phyloP scores from a whole-genome alignment of 1,284 basidiomycete species.

The Apiotrichum montevideense region DNA sequence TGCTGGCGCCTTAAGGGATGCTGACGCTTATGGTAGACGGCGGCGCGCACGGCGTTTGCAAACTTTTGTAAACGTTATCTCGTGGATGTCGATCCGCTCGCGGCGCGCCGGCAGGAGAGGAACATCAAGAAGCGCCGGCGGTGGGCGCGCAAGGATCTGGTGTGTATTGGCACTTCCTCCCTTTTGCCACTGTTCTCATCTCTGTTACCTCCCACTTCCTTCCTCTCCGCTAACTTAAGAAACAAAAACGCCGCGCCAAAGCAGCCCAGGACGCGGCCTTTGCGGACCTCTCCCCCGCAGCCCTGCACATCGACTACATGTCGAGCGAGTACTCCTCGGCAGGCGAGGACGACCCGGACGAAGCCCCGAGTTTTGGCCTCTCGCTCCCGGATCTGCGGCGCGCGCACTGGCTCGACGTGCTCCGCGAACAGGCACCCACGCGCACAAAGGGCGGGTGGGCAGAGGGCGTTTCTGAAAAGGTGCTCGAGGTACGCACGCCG shows the following conservation, averaged over 20 bases:
- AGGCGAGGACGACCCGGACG: conserved; percentile 30
- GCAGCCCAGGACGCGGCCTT: conserved; percentile 28
- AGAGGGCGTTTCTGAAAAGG: conserved; percentile 55
- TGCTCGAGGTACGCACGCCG: conserved; percentile 61
- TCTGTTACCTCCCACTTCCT: neutral
- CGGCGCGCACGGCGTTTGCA: conserved; percentile 35
- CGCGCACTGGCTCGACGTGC: conserved; percentile 8
- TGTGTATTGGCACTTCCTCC: conserved; percentile 14
- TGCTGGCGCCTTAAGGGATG: too few relatives aligned
- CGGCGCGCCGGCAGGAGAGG: conserved; percentile 29
- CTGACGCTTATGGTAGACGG: conserved; percentile 7
- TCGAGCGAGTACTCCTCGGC: conserved; percentile 46
- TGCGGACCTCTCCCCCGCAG: conserved; percentile 21
- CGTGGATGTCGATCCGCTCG: conserved; percentile 32
- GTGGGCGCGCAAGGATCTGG: conserved; percentile 47
- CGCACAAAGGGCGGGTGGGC: conserved; percentile 53
- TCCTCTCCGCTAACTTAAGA: conserved; percentile 22
- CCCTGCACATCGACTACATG: conserved; percentile 45
- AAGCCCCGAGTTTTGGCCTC: neutral
- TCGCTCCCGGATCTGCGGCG: conserved; percentile 1
- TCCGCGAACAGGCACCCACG: conserved; percentile 3
- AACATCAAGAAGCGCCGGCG: conserved; percentile 41
- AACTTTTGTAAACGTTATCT: conserved; percentile 42
- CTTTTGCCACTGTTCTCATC: neutral
- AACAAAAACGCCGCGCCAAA: conserved; percentile 42